Evolutionary conservation across 192 early-diverging fungal species (phyloP), one percentile per base, ranked within the genome.

Genomic region (Chytriomyces confervae): DNA sequence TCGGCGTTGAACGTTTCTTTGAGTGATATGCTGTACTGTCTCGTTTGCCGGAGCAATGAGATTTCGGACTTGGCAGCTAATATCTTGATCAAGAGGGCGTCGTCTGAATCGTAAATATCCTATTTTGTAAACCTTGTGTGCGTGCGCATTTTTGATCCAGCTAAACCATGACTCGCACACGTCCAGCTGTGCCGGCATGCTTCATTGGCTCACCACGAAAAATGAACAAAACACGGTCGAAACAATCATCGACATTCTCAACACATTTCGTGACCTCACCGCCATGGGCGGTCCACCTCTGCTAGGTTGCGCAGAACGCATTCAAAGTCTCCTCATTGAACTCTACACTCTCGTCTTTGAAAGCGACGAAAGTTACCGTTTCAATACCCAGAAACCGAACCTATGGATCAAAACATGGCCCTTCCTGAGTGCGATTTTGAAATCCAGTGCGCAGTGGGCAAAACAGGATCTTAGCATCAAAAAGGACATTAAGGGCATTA

Each of bases 401-500:
- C 27, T 72, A 8, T 80, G 79, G 79, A 65, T 76, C 23, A 77
- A 80, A 53, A 16, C 61, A 5, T 80, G 79, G 79, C 72, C 79
- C 10, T 80, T 80, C 45, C 16, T 80, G 24, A 16, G 10, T 5
- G 27, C 51, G 9, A 50, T 80, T 36, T 53, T 80, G 6, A n/a
- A 6, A 5, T 69, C 64, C 23, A 70, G 66, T 27, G 74, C 64
- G 13, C 67, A 68, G 46, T 80, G 79, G 79, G 79, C 77, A 8
- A 79, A 79, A 51, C 62, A 72, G 50, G 77, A 79, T 65, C 44
- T 50, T 1, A 79, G 50, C 57, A 46, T 79, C 69, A 79, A 79
- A 63, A 72, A 79, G 16, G 61, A 63, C 69, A 71, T 79, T 18
- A 79, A 66, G 27, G 44, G n/a, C 2, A 79, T 71, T 66, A 64